Base-by-base conservation (phyloP, 768 basidiomycete genomes). In the Calocybe gangraenosa region DNA sequence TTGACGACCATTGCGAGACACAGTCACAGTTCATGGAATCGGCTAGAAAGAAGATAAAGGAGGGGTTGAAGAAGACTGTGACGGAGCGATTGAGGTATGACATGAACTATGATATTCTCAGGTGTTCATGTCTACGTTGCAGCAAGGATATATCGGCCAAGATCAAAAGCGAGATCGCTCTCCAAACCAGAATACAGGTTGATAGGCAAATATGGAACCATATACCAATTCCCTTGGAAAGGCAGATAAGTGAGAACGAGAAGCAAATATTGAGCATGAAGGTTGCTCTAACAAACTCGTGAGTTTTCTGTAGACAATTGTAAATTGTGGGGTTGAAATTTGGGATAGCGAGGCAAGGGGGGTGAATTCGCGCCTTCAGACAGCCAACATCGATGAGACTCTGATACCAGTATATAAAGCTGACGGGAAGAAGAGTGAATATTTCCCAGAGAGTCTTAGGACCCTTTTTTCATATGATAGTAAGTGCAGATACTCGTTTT, bases 211-310 rank as follows among this genome's bases (percentile, higher is more conserved):
- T 82, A 31, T 52, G 47, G 44, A 66, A 73, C 18, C 64, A 76
- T 51, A 63, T 82, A 40, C 77, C 78, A 1, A 60, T 75, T 7
- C 63, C 72, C 18, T 60, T 81, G 40, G 50, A 65, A 14, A 55
- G 75, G 47, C 77, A 79, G 52, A 61, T 60, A 0, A 54, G 61
- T 13, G 71, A 78, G 48, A 74, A 63, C 43, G 67, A 68, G 46
- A 59, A 60, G 40, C 69, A 74, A 45, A 52, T 82, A 36, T 55
- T 58, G 14, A 68, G 71, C 7, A 67, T 77, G 37, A 66, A 66
- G 47, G 61, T 65, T 23, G 74, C 78, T 8, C 56, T 78, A 18
- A 51, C 40, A 11, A 83, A 82, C 60, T 79, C 79, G 81, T 82
- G 23, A 10, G 35, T 41, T 17, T 3, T 5, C n/a, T 18, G 13